These are phyloP conservation scores for Umbelopsis sp. DNA, from an alignment of 192 early-diverging fungal genomes.

Conservation along the genomic window DNA sequence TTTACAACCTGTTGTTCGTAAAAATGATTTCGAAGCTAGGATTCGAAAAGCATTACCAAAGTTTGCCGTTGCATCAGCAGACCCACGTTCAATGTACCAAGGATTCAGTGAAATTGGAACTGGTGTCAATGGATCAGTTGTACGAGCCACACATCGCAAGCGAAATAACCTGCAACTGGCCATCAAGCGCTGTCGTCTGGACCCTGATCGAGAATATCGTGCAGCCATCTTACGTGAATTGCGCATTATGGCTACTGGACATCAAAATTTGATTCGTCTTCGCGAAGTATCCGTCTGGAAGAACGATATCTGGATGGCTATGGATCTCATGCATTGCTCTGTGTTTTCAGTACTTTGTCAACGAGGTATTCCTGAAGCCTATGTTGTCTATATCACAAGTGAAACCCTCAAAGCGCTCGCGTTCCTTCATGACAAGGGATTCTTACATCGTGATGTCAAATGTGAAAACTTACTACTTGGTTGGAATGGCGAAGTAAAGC, in stretches of 20 bases:
- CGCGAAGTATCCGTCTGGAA: conserved; percentile 40
- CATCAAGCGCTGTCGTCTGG: conserved; percentile 42
- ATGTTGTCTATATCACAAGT: conserved; percentile 38
- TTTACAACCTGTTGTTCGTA: conserved; percentile 35
- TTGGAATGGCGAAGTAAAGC: conserved; percentile 46
- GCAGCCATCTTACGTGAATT: conserved; percentile 42
- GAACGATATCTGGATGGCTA: conserved; percentile 44
- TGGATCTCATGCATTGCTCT: conserved; percentile 44
- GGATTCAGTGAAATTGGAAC: conserved; percentile 38
- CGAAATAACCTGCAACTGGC: conserved; percentile 32
- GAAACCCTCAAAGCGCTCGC: conserved; percentile 43
- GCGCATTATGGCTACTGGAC: conserved; percentile 38
- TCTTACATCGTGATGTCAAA: conserved; percentile 52
- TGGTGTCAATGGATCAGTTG: conserved; percentile 41
- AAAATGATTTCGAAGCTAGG: conserved; percentile 37
- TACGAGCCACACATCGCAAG: conserved; percentile 34
- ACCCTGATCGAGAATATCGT: conserved; percentile 39
- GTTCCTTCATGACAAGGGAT: conserved; percentile 42
- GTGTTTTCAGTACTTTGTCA: conserved; percentile 44
- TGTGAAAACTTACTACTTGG: conserved; percentile 46
- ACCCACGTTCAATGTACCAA: conserved; percentile 33
- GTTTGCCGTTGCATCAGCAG: conserved; percentile 11
- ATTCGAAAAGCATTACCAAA: conserved; percentile 36
- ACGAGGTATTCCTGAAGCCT: conserved; percentile 45
- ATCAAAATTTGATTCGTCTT: conserved; percentile 36